A percentile compares a stretch with the other conserved stretches of the same genome.
These are phyloP conservation scores for Mycena galericulata DNA, from an alignment of 768 basidiomycete genomes.

Conservation along the genomic window DNA sequence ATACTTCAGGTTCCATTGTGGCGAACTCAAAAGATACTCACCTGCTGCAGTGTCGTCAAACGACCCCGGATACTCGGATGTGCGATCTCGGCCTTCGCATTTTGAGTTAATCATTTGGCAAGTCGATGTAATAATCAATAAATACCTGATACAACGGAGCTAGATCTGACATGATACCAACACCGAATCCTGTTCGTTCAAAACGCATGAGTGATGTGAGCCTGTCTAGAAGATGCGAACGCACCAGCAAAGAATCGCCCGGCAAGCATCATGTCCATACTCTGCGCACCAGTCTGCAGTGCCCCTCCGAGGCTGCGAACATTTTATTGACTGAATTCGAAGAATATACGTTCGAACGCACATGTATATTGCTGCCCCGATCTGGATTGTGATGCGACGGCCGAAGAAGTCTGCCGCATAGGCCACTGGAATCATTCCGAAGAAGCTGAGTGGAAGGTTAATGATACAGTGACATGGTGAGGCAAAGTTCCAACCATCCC, in stretches of 20 bases:
- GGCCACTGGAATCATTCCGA: slow-evolving; percentile 58
- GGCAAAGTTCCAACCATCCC: slow-evolving; percentile 49
- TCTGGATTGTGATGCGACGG: slow-evolving; percentile 53
- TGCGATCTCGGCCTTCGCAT: slow-evolving; percentile 61
- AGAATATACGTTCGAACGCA: slow-evolving; percentile 32
- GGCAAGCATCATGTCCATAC: slow-evolving; percentile 61
- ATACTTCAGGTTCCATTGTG: background rate
- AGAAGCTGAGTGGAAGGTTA: slow-evolving; percentile 45
- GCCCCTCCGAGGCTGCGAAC: slow-evolving; percentile 54
- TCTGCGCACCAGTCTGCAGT: slow-evolving; percentile 59
- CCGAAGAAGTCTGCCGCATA: slow-evolving; percentile 53
- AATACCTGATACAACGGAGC: slow-evolving; percentile 64
- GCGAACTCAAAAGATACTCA: slow-evolving; percentile 18
- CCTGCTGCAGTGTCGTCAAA: slow-evolving; percentile 64
- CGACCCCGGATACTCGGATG: slow-evolving; percentile 68
- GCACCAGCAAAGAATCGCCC: slow-evolving; percentile 64
- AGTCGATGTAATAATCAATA: background rate
- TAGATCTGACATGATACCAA: slow-evolving; percentile 62
- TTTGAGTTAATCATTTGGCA: background rate
- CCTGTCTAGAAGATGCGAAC: background rate
- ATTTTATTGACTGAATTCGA: too few relatives aligned
- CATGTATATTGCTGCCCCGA: slow-evolving; percentile 55
- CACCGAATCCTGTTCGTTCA: slow-evolving; percentile 51
- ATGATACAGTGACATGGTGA: background rate
- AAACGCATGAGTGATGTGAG: background rate